Percentiles rank a stretch among this genome's conserved stretches.
These are phyloP conservation scores for Penicillium mononematosum DNA, from an alignment of 495 filamentous ascomycete genomes.

Conservation along the genomic window DNA sequence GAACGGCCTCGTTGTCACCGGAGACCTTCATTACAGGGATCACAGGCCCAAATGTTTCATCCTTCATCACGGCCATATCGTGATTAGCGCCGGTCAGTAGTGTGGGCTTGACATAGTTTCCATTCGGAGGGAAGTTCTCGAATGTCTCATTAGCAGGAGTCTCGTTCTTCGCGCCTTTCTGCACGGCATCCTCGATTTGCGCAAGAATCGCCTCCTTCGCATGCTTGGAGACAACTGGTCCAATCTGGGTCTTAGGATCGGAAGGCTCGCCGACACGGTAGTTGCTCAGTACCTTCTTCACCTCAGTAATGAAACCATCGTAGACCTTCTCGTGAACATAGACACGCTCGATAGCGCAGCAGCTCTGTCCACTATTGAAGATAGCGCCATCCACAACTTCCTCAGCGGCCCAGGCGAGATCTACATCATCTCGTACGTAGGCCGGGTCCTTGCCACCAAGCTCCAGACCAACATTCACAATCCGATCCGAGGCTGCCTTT, in stretches of 20 bases:
- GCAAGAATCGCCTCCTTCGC: conserved; percentile 68
- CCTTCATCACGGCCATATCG: conserved; percentile 80
- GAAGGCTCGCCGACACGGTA: conserved; percentile 85
- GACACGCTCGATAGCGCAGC: conserved; percentile 83
- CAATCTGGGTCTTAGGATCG: conserved; percentile 72
- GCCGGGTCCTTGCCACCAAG: conserved; percentile 93
- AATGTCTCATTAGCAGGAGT: conserved; percentile 80
- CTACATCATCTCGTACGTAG: conserved; percentile 82
- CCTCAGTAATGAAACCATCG: conserved; percentile 72
- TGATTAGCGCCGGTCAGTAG: conserved; percentile 76
- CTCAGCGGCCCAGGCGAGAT: conserved; percentile 84
- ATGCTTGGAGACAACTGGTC: conserved; percentile 78
- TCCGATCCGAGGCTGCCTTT: conserved; percentile 71
- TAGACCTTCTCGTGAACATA: conserved; percentile 83
- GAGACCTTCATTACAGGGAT: conserved; percentile 88
- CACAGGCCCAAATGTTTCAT: conserved; percentile 92
- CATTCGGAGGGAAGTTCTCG: conserved; percentile 59
- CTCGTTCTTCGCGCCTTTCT: conserved; percentile 75
- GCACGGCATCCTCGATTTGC: conserved; percentile 77
- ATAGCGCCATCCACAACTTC: conserved; percentile 91
- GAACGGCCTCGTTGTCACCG: conserved; percentile 73
- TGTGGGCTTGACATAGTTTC: conserved; percentile 83
- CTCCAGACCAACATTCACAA: conserved; percentile 82
- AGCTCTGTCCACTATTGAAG: conserved; percentile 93
- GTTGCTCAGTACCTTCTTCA: conserved; percentile 76